Percentiles rank a stretch among this genome's conserved stretches.
Evolutionary conservation across 2,329 filamentous ascomycete genomes (phyloP).

Genomic region (Talaromyces amestolkiae): DNA sequence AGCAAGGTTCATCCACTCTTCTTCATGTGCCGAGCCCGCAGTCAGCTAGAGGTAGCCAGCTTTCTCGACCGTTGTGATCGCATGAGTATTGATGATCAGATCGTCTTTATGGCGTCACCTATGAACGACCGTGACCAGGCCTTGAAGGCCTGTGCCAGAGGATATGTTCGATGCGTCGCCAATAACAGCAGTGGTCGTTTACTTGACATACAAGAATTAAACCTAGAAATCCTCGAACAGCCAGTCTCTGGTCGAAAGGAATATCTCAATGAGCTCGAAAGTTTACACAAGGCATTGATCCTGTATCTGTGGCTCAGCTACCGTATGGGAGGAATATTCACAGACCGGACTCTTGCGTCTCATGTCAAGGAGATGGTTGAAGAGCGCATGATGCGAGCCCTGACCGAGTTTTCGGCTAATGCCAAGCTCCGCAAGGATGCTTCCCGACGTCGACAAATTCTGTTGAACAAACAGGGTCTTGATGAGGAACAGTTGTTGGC

Average conservation of each 20-base stretch:
- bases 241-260: constrained; percentile 44
- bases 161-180: constrained; percentile 69
- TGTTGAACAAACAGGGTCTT: constrained; percentile 36
- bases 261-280: constrained; percentile 69
- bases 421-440: constrained; percentile 41
- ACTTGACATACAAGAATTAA: constrained; percentile 66
- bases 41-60: constrained; percentile 67
- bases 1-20: constrained; percentile 64
- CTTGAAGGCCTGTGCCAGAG: constrained; percentile 52
- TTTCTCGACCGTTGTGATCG: constrained; percentile 67
- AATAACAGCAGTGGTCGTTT: constrained; percentile 65
- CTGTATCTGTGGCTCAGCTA: constrained; percentile 93
- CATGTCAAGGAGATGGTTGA: constrained; percentile 78
- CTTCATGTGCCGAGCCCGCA: constrained; percentile 64
- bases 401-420: constrained; percentile 56
- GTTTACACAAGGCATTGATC: constrained; percentile 76
- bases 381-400: constrained; percentile 65
- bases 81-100: constrained; percentile 70
- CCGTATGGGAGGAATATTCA: constrained; percentile 78
- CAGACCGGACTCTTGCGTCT: constrained; percentile 69
- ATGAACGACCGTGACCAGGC: constrained; percentile 52
- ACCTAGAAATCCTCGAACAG: constrained; percentile 70
- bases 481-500: constrained; percentile 29
- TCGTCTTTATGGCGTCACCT: constrained; percentile 73
- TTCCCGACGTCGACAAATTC: constrained; percentile 38